Evolutionary conservation across 306 rosid species (phyloP), one percentile per base, ranked within the genome.

Genomic region (Corylus avellana): DNA sequence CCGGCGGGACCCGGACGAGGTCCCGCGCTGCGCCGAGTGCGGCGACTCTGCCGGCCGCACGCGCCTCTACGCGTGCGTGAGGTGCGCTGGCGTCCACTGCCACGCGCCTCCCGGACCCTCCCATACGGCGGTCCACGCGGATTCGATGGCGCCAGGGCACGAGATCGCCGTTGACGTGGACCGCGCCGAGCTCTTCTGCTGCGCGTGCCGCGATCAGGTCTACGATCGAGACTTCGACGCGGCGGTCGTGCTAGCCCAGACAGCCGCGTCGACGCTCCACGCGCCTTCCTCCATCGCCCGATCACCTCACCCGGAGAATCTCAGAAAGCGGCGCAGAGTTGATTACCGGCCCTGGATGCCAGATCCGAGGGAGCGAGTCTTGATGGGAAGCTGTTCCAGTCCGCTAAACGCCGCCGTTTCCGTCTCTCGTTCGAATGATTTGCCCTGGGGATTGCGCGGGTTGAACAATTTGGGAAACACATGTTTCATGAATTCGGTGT

Each of bases 181-280:
- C 20, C 98, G 98, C 7, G 98, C 97, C 2, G 98, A 94, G 89
- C 96, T 94, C 37, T 94, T 94, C 85, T 94, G 98, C 85, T 92
- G 98, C 67, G 91, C 90, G 7, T 94, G 98, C 79, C 71, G 94
- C 54, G 98, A 94, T 71, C 98, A 92, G 82, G 92, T 94, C 16
- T 94, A 94, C 85, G 98, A 94, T 76, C 89, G 97, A 42, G 98
- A 94, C 74, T 94, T 94, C 67, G 98, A 94, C 83, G 91, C 94
- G 0, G 92, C 93, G 2, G 96, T 94, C 1, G 98, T 94, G 37
- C 76, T 92, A 32, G 96, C 94, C 2, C 97, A 89, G 79, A 88
- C 94, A 22, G 73, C 89, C 7, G 84, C 97, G 4, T 88, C 94
- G 0, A 84, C 92, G 0, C 79, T 85, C 1, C 90, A 88, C 17